Evolutionary conservation across 1,284 basidiomycete genomes (phyloP), one percentile per base, ranked within the genome.

Genomic region (Thecaphora thlaspeos): DNA sequence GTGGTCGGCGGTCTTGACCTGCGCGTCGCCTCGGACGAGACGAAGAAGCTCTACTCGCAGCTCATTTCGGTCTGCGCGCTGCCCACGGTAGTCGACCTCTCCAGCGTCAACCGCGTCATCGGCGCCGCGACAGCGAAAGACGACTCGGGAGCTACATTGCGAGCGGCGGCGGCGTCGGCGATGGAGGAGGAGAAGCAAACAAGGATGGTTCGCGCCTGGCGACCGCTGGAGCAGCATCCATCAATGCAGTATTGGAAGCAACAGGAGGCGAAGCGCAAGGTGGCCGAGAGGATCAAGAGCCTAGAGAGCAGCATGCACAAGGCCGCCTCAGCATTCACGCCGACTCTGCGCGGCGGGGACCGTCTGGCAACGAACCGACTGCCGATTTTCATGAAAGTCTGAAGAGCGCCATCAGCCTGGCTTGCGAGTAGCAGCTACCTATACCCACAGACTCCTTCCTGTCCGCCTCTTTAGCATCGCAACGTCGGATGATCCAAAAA

Each of bases 61-160:
- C 28, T 55, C 15, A 32, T 44, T 39, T 30, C 43, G 21, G 46
- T 65, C 19, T 47, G 47, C 14, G 57, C 68, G 7, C 7, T 67
- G 38, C 67, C 73, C 5, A 60, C 51, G 11, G 62, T 76, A 0
- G 68, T 76, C 26, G 66, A 70, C 41, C 48, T 76, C 2, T 56
- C 55, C 1, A 51, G 42, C 28, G 49, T 66, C 9, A 44, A 39
- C 26, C 26, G 26, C 26, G 26, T 28, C 26, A 11, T 28, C 11
- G 26, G 7, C 26, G 11, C 26, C 7, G 26, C 26, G 26, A n/a
- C n/a, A n/a, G n/a, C n/a, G n/a, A n/a, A n/a, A n/a, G n/a, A n/a
- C n/a, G n/a, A n/a, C n/a, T n/a, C n/a, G n/a, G n/a, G n/a, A n/a
- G n/a, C n/a, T n/a, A n/a, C n/a, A n/a, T n/a, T n/a, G n/a, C n/a